Base-by-base conservation (phyloP, 768 basidiomycete species). In the Trametes sanguinea region DNA sequence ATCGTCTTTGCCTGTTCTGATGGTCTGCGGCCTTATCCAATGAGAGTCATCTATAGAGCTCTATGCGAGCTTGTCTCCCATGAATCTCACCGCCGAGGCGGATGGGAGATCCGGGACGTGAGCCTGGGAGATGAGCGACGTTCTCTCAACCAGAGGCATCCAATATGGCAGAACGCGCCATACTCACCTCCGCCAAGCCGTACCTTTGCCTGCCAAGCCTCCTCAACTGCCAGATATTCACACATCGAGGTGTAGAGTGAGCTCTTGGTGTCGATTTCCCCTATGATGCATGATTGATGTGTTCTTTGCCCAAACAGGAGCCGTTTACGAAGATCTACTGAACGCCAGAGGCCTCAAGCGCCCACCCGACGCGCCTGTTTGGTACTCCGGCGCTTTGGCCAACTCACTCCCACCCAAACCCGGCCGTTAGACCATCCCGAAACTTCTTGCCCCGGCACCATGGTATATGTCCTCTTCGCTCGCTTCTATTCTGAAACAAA, bases 401-500 rank as follows among this genome's bases (percentile, higher is more conserved):
- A 22, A 37, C 11, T 14, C 46, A 47, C 48, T 51, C 57, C 51
- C 57, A 57, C 57, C 29, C 37, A 29, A 8, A 3, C 11, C 48
- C 57, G 57, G 57, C 3, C 27, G n/a, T 43, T 13, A 8, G 27
- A 37, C 39, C 22, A 27, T 57, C 48, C 57, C 48, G 57, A 50
- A 29, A 29, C 14, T 8, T 32, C 37, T 30, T 40, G 29, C n/a
- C 48, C 57, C 57, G 39, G 40, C 27, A 17, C 47, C 27, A n/a
- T 51, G 57, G 57, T 57, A 57, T 51, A 37, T 33, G 8, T 30
- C 7, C 40, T 30, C 33, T 51, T 51, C 40, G 14, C 30, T 22
- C n/a, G 40, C 48, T 57, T 57, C 56, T 40, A 6, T 42, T 29
- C 16, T 51, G 57, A 57, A 32, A 16, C 22, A 50, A 16, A 48